Conservation (phyloP, 163 green algal species). For the Trebouxiophyceae sp. region DNA sequence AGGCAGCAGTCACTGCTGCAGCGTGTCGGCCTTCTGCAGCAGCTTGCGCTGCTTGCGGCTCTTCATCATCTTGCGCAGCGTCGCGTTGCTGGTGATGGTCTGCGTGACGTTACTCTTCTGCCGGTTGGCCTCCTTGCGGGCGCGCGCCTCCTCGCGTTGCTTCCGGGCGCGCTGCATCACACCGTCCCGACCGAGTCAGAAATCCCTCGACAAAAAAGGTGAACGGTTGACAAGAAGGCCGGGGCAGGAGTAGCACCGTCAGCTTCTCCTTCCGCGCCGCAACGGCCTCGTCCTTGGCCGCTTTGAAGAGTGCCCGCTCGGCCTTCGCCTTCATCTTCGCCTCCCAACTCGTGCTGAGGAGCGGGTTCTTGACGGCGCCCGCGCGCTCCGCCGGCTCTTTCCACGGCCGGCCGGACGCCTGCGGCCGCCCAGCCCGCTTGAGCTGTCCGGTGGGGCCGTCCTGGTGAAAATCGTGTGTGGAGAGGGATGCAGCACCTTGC, state of each 20-base stretch:
- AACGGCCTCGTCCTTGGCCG: slow-evolving; percentile 43
- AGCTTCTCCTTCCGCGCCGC: slow-evolving; percentile 31
- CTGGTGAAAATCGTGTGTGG: not conserved
- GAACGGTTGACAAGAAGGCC: no score
- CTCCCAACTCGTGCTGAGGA: slow-evolving; percentile 51
- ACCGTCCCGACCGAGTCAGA: not conserved
- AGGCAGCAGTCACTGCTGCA: no score
- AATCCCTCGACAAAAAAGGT: not conserved
- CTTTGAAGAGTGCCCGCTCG: slow-evolving; percentile 31
- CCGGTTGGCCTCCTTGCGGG: slow-evolving; percentile 52
- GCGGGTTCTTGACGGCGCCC: slow-evolving; percentile 35
- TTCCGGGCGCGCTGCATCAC: slow-evolving; percentile 23
- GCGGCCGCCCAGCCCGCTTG: no score
- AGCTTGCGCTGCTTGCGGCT: slow-evolving; percentile 53
- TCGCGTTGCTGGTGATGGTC: slow-evolving; percentile 54
- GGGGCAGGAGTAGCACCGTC: slow-evolving; percentile 4
- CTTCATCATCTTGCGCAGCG: slow-evolving; percentile 80
- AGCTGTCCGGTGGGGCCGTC: no score
- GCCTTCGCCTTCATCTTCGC: slow-evolving; percentile 68
- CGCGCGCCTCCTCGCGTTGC: slow-evolving; percentile 23
- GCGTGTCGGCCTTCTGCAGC: slow-evolving; percentile 25
- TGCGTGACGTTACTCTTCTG: slow-evolving; percentile 52
- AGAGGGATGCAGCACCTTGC: slow-evolving; percentile 15
- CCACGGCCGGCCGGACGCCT: slow-evolving; percentile 38
- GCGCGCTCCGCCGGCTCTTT: slow-evolving; percentile 41